Conservation (phyloP, 202 grass and related monocot genomes). For the Musa balbisiana region DNA sequence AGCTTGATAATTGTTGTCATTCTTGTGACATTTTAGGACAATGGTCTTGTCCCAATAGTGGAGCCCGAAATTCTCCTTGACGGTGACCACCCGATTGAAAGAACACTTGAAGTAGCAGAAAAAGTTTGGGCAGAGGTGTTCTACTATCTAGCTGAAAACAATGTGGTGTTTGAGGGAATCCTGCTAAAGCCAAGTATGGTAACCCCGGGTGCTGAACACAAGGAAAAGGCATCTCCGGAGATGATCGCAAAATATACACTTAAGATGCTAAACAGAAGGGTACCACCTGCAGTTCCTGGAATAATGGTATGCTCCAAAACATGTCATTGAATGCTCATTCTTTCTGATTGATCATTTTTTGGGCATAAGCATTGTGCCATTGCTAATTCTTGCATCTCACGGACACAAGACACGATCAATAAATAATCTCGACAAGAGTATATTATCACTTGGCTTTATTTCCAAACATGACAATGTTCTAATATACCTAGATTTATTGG, state of each 20-base stretch:
- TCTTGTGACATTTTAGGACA: not conserved
- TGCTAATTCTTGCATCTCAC: not conserved
- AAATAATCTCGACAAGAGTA: too few species aligned
- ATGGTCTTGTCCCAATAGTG: conserved; percentile 13
- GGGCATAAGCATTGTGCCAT: not conserved
- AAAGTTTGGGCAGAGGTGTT: conserved; percentile 13
- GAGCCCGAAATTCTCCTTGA: conserved; percentile 19
- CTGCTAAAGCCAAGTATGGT: conserved; percentile 12
- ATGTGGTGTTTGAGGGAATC: conserved; percentile 18
- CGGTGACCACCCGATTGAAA: conserved; percentile 14
- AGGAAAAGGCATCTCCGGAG: conserved; percentile 9
- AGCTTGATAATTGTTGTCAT: not conserved
- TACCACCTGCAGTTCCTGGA: conserved; percentile 64
- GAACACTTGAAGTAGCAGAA: conserved; percentile 10
- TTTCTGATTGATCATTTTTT: not conserved
- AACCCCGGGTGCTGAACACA: conserved; percentile 9
- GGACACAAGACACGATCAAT: not conserved
- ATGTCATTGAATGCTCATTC: not conserved
- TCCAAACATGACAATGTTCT: too few species aligned
- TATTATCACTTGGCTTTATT: too few species aligned
- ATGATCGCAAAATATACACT: conserved; percentile 6
- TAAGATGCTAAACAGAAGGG: conserved; percentile 17
- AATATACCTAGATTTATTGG: not conserved
- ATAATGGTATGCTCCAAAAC: not conserved
- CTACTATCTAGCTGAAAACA: conserved; percentile 8